Evolutionary conservation across 1,139 yeast genomes (phyloP).

Genomic region (Schwanniomyces etchellsii): DNA sequence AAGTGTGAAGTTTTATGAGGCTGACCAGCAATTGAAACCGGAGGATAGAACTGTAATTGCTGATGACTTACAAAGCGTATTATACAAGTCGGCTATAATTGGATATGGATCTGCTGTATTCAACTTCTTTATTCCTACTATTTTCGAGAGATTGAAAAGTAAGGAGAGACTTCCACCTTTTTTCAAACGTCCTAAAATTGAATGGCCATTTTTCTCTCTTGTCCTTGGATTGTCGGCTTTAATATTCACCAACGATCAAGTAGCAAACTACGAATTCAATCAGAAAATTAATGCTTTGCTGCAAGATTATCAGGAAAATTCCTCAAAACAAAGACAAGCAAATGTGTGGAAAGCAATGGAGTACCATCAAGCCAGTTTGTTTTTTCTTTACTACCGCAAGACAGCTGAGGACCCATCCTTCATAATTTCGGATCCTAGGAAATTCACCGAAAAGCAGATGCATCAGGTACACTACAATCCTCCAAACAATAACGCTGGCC

Average conservation of each 20-base stretch:
- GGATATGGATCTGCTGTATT: constrained; percentile 21
- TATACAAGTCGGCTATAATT: constrained; percentile 20
- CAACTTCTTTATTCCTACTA: constrained; percentile 24
- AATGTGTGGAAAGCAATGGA: constrained; percentile 36
- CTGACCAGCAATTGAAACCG: constrained; percentile 28
- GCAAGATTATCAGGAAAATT: constrained; percentile 4
- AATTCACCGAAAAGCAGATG: constrained; percentile 15
- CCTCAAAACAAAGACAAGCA: constrained; percentile 13
- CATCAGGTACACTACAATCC: constrained; percentile 27
- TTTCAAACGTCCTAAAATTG: constrained; percentile 10
- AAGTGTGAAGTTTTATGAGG: constrained; percentile 36
- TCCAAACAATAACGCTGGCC: constrained; percentile 8
- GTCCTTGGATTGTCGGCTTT: constrained; percentile 24
- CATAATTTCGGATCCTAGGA: constrained; percentile 34
- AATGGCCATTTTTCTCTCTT: constrained; percentile 31
- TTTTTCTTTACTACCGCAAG: constrained; percentile 29
- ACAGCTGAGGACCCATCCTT: constrained; percentile 29
- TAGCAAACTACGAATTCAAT: constrained; percentile 20
- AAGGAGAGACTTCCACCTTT: constrained; percentile 4
- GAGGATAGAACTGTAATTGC: constrained; percentile 29
- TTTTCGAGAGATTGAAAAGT: constrained; percentile 10
- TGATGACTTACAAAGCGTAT: constrained; percentile 22
- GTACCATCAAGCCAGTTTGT: constrained; percentile 30
- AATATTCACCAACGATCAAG: constrained; percentile 20
- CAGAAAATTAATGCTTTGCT: constrained; percentile 11